Conservation (phyloP, 768 basidiomycete genomes). For the Leccinum truebloodii region DNA sequence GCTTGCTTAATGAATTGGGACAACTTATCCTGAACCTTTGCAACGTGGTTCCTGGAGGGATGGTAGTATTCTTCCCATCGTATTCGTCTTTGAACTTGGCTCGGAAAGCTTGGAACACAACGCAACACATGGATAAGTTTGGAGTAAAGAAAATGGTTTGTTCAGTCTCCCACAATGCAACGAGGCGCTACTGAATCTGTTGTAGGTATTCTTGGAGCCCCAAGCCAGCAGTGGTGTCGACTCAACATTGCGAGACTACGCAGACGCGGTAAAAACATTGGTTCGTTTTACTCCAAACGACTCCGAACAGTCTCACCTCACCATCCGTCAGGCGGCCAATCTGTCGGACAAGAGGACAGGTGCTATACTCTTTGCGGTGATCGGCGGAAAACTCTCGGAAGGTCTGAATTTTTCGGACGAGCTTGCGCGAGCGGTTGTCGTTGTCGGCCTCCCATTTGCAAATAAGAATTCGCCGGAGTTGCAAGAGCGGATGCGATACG, state of each 20-base stretch:
- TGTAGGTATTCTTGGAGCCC: conserved; percentile 88
- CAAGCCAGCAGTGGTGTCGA: conserved; percentile 74
- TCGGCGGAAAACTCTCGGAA: conserved; percentile 97
- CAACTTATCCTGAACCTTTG: conserved; percentile 80
- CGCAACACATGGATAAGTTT: conserved; percentile 63
- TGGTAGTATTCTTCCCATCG: conserved; percentile 94
- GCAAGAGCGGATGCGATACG: conserved; percentile 89
- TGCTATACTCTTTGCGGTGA: conserved; percentile 88
- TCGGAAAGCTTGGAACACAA: conserved; percentile 64
- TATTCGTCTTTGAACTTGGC: conserved; percentile 78
- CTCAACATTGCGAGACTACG: conserved; percentile 70
- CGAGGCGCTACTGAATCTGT: not conserved
- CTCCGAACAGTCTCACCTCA: conserved; percentile 4
- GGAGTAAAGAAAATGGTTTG: conserved; percentile 72
- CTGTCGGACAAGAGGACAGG: conserved; percentile 45
- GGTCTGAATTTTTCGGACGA: conserved; percentile 79
- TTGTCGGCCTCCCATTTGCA: conserved; percentile 91
- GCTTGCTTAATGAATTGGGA: conserved; percentile 78
- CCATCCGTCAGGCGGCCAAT: conserved; percentile 18
- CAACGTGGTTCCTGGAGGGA: conserved; percentile 77
- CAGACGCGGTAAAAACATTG: conserved; percentile 42
- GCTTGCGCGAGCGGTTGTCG: conserved; percentile 81
- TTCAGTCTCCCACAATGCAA: not conserved
- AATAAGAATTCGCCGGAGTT: conserved; percentile 91
- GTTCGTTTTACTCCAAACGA: conserved; percentile 14